phyloP scores from a whole-genome alignment of 2,329 filamentous ascomycete genomes.

The Nemania abortiva region DNA sequence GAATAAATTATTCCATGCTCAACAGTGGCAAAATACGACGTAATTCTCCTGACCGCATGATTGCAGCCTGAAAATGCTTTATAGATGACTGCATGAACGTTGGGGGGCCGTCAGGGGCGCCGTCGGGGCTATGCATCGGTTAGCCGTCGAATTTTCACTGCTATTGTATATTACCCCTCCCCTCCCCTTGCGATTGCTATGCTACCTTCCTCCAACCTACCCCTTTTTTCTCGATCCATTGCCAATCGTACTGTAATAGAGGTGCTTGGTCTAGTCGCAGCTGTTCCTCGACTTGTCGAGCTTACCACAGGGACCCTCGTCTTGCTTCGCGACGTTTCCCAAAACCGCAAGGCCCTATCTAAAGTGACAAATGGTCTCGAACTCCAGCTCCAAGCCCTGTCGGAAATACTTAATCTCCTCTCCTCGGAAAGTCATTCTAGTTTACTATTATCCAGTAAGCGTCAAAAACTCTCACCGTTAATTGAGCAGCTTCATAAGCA shows the following conservation, averaged over 20 bases:
- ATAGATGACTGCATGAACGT: not conserved
- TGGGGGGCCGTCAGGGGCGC: not conserved
- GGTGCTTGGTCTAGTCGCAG: not conserved
- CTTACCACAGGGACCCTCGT: not conserved
- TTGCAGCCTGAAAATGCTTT: not conserved
- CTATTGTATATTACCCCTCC: not conserved
- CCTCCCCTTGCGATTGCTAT: not conserved
- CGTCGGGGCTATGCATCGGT: not conserved
- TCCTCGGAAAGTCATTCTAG: not conserved
- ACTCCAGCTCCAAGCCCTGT: not conserved
- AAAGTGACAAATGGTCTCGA: not conserved
- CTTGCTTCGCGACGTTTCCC: not conserved
- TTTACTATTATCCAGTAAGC: not conserved
- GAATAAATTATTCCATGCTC: no score
- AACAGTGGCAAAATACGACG: no score
- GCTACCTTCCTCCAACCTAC: not conserved
- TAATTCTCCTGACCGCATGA: not conserved
- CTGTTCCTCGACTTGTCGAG: not conserved
- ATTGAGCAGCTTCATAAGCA: not conserved
- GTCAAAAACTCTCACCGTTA: not conserved
- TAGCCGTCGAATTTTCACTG: not conserved
- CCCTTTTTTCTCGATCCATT: not conserved
- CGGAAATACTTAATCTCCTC: not conserved
- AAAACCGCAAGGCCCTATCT: not conserved
- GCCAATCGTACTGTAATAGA: not conserved